These are phyloP conservation scores for Pseudopithomyces chartarum DNA, from an alignment of 2,329 filamentous ascomycete species.

Conservation along the genomic window DNA sequence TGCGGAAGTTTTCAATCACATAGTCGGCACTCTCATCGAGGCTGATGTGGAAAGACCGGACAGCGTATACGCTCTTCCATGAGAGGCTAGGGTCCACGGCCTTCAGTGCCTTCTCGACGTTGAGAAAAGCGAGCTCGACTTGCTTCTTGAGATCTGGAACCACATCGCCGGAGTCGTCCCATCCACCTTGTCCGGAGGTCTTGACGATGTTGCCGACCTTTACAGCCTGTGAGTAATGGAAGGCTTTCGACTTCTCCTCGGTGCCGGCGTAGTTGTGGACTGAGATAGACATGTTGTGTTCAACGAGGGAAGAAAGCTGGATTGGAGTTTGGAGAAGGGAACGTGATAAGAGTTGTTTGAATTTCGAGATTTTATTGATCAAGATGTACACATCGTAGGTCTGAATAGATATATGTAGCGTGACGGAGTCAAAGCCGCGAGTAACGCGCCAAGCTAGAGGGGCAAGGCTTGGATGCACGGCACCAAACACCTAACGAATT, in stretches of 20 bases:
- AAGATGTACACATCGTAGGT: not conserved
- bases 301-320: not conserved
- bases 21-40: conserved; percentile 9
- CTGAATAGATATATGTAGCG: not conserved
- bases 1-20: conserved; percentile 9
- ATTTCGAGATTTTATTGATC: not conserved
- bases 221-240: conserved; percentile 19
- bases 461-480: not conserved
- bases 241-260: conserved; percentile 12
- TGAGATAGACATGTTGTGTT: not conserved
- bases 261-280: conserved; percentile 12
- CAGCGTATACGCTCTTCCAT: conserved; percentile 52
- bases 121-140: conserved; percentile 51
- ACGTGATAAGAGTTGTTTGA: not conserved
- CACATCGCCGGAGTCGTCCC: conserved; percentile 15
- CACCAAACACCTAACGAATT: not conserved
- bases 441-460: not conserved
- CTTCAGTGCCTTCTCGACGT: conserved; percentile 56
- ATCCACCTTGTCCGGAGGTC: conserved; percentile 21
- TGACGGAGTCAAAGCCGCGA: not conserved
- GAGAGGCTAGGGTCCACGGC: conserved; percentile 8
- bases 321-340: not conserved
- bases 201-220: conserved; percentile 15
- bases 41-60: conserved; percentile 13
- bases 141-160: conserved; percentile 11